Evolutionary conservation across 768 basidiomycete genomes (phyloP), one percentile per base, ranked within the genome.

Genomic region (Dacryopinax primogenitus): DNA sequence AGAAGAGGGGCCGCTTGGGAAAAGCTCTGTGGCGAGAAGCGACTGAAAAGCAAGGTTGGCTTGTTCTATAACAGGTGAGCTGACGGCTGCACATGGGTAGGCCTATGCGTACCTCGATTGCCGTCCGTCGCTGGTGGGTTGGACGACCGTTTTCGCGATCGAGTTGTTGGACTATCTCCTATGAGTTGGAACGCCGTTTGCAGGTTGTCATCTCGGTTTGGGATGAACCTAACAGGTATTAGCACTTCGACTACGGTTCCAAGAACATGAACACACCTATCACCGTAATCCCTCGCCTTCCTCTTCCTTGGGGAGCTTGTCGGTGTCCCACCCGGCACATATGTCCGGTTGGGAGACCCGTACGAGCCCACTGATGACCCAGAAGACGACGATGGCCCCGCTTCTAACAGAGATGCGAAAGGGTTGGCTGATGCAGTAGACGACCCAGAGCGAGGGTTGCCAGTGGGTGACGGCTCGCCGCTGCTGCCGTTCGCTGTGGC

Each of bases 21-120:
- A 61, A 30, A 61, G 58, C 58, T 61, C 58, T 11, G 26, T 61
- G 58, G 58, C 26, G 23, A 61, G 58, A 23, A 61, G 58, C 26
- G 58, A 30, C 28, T 28, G 33, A n/a, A 61, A 61, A 6, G 58
- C 58, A n/a, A 3, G 58, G 33, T 61, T 61, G 11, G 58, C 26
- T 33, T 61, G 28, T n/a, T 61, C 58, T 61, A 33, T 30, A 30
- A 11, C 23, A 12, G 23, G 32, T 61, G 4, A 61, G 41, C 41
- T 18, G 18, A 6, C 18, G 18, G 16, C 41, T 18, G 41, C 41
- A 18, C 23, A 4, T 23, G 23, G 18, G 18, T 23, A 15, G 41
- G 7, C 18, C 45, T 12, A n/a, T 9, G 23, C 33, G 23, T 12
- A 33, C 58, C 33, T 61, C 26, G 58, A 61, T 61, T 28, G 3